phyloP scores from a whole-genome alignment of 2,329 filamentous ascomycete species.

The Kalmusia sp. region DNA sequence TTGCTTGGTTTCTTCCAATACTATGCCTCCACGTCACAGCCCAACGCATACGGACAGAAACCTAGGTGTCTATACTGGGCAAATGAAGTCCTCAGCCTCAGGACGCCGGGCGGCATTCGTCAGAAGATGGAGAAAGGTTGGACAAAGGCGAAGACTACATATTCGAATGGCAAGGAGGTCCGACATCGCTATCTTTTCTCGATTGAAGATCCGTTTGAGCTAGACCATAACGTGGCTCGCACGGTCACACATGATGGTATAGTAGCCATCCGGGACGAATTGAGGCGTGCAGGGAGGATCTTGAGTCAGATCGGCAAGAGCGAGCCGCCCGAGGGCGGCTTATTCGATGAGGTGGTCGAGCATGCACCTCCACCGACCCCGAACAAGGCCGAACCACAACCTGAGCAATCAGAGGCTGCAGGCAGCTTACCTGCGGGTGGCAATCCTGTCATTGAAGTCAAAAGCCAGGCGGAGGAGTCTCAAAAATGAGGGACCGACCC shows the following conservation, averaged over 20 bases:
- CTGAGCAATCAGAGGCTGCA: too few relatives aligned
- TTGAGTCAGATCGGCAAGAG: slow-evolving; percentile 35
- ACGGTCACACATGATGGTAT: slow-evolving; percentile 86
- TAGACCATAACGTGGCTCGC: slow-evolving; percentile 85
- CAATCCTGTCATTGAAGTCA: too few relatives aligned
- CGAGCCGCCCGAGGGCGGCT: slow-evolving; percentile 35
- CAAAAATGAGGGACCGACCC: too few relatives aligned
- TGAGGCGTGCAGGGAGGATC: slow-evolving; percentile 79
- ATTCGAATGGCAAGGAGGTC: slow-evolving; percentile 71
- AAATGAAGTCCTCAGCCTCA: slow-evolving; percentile 78
- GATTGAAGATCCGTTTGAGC: slow-evolving; percentile 91
- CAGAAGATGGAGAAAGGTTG: slow-evolving; percentile 82
- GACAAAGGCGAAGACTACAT: slow-evolving; percentile 77
- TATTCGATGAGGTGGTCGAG: slow-evolving; percentile 45
- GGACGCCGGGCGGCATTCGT: slow-evolving; percentile 72
- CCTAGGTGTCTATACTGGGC: slow-evolving; percentile 79
- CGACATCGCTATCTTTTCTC: slow-evolving; percentile 84
- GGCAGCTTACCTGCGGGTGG: too few relatives aligned
- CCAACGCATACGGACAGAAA: slow-evolving; percentile 26
- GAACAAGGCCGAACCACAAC: neutral
- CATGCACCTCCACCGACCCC: slow-evolving; percentile 12
- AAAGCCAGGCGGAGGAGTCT: too few relatives aligned
- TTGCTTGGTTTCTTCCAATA: slow-evolving; percentile 89
- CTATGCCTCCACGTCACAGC: slow-evolving; percentile 68
- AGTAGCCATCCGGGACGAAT: slow-evolving; percentile 82